Evolutionary conservation across 2,329 filamentous ascomycete species (phyloP).

Genomic region (Diaporthe citrichinensis): DNA sequence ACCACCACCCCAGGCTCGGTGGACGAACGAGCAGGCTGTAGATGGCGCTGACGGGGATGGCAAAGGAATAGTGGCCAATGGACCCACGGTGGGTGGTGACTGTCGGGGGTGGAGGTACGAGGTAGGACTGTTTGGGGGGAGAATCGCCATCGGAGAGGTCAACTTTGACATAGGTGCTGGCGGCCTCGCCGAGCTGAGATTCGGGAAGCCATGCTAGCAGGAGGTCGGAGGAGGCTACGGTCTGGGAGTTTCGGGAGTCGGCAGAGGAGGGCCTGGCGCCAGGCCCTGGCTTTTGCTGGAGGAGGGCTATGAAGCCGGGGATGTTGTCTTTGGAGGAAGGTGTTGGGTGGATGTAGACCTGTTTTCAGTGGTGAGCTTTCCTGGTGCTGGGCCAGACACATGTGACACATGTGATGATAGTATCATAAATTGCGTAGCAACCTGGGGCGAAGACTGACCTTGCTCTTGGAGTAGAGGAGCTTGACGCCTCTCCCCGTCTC

Average conservation of each 20-base stretch:
- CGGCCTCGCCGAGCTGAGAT: slow-evolving; percentile 85
- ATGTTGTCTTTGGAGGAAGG: slow-evolving; percentile 97
- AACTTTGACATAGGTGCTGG: slow-evolving; percentile 94
- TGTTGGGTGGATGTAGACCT: slow-evolving; percentile 97
- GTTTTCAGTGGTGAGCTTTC: slow-evolving; percentile 43
- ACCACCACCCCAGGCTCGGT: slow-evolving; percentile 98
- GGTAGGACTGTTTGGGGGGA: slow-evolving; percentile 86
- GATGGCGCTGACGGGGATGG: slow-evolving; percentile 88
- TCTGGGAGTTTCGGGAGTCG: slow-evolving; percentile 55
- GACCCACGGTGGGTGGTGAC: slow-evolving; percentile 81
- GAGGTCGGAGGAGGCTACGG: slow-evolving; percentile 76
- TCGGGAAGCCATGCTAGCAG: slow-evolving; percentile 96
- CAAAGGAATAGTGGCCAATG: slow-evolving; percentile 88
- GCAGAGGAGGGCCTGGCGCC: slow-evolving; percentile 59
- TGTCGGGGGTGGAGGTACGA: slow-evolving; percentile 92
- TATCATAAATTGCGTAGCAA: background rate
- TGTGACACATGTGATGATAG: background rate
- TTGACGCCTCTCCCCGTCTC: slow-evolving; percentile 88
- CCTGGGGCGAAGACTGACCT: slow-evolving; percentile 65
- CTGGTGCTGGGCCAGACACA: background rate
- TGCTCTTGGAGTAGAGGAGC: slow-evolving; percentile 95
- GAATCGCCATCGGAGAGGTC: slow-evolving; percentile 87
- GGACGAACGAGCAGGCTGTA: slow-evolving; percentile 92
- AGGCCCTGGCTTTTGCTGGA: slow-evolving; percentile 83
- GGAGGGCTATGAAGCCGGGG: slow-evolving; percentile 89